Evolutionary conservation across 2,329 filamentous ascomycete genomes (phyloP).

Genomic region (Lachnellula occidentalis): DNA sequence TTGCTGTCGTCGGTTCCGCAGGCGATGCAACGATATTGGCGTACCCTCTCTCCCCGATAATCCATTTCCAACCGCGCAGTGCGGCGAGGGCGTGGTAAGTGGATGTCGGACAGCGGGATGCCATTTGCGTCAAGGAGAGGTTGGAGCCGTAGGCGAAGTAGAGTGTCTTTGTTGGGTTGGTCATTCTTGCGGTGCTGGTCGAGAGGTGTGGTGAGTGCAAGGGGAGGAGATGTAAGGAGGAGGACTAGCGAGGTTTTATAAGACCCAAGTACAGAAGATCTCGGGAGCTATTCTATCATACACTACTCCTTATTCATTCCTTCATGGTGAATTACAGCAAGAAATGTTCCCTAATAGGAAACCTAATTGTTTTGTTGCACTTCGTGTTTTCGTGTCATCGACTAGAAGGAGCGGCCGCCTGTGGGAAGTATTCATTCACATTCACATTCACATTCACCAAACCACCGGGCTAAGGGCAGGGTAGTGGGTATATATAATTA

Average conservation of each 20-base stretch:
- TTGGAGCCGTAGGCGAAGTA: constrained; percentile 73
- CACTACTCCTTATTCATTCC: too few relatives aligned
- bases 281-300: too few relatives aligned
- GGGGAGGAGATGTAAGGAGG: not conserved
- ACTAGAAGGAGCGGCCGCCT: too few relatives aligned
- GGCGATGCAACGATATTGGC: constrained; percentile 49
- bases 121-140: constrained; percentile 62
- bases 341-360: too few relatives aligned
- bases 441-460: too few relatives aligned
- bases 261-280: too few relatives aligned
- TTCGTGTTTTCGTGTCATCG: too few relatives aligned
- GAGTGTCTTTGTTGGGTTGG: constrained; percentile 25
- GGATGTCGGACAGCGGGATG: constrained; percentile 48
- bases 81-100: constrained; percentile 46
- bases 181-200: not conserved
- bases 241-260: not conserved
- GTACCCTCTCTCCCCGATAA: constrained; percentile 62
- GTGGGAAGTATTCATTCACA: too few relatives aligned
- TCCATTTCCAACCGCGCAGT: constrained; percentile 54
- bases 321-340: too few relatives aligned
- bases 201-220: not conserved
- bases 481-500: too few relatives aligned
- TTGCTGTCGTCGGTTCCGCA: not conserved
- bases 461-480: too few relatives aligned
- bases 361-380: too few relatives aligned